These are phyloP conservation scores for Prunella vulgaris DNA, from an alignment of 257 asterid species.

Conservation along the genomic window DNA sequence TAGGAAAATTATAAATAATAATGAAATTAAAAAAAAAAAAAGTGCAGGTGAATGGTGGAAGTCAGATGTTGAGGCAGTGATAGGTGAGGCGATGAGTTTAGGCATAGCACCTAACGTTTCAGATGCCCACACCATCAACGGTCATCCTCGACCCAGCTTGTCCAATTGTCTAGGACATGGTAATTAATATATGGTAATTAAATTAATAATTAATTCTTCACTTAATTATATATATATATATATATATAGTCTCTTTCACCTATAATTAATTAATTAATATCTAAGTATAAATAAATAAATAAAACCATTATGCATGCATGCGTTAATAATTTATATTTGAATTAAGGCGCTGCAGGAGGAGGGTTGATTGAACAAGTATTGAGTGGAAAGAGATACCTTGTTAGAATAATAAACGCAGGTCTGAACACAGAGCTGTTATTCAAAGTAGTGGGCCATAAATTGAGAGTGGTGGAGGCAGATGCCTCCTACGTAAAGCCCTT, in stretches of 20 bases:
- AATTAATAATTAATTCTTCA: too few species aligned
- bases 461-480: slow-evolving; percentile 32
- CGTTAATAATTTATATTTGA: too few species aligned
- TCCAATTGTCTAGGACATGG: slow-evolving; percentile 31
- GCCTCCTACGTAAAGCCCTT: slow-evolving; percentile 42
- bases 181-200: not conserved
- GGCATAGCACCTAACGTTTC: slow-evolving; percentile 57
- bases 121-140: slow-evolving; percentile 62
- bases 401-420: slow-evolving; percentile 28
- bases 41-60: slow-evolving; percentile 73
- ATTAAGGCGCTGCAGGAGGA: slow-evolving; percentile 27
- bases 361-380: slow-evolving; percentile 10
- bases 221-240: too few species aligned
- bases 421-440: slow-evolving; percentile 33
- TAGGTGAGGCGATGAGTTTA: slow-evolving; percentile 37
- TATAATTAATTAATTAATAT: too few species aligned
- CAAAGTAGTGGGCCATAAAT: slow-evolving; percentile 24
- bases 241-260: too few species aligned
- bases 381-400: slow-evolving; percentile 22
- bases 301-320: too few species aligned
- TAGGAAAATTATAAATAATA: too few species aligned
- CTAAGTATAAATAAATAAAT: too few species aligned
- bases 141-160: slow-evolving; percentile 39
- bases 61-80: slow-evolving; percentile 53
- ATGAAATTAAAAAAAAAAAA: too few species aligned